These are phyloP conservation scores for Boletus tomentosulus DNA, from an alignment of 768 basidiomycete genomes.

Conservation along the genomic window DNA sequence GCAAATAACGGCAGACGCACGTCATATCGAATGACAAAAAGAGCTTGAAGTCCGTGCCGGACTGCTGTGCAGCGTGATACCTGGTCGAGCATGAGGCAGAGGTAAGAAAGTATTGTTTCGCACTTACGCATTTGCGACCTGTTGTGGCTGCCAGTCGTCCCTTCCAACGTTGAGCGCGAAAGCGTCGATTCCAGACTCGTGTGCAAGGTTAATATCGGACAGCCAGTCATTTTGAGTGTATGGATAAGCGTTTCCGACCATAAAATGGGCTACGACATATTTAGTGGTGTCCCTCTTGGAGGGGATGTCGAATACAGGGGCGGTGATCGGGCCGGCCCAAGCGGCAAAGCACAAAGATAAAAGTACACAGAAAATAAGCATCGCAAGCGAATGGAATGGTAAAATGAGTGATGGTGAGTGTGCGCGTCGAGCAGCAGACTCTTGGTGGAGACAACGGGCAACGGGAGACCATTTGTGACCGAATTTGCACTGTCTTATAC, in stretches of 20 bases:
- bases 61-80: conserved; percentile 52
- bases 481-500: background rate
- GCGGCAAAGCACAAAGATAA: conserved; percentile 10
- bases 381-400: conserved; percentile 11
- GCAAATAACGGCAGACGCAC: conserved; percentile 34
- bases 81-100: conserved; percentile 29
- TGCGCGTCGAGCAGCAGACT: conserved; percentile 12
- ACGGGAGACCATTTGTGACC: background rate
- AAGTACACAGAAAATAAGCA: conserved; percentile 11
- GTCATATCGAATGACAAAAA: conserved; percentile 81
- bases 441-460: background rate
- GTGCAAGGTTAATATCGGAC: conserved; percentile 53
- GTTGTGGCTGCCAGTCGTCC: conserved; percentile 58
- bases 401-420: conserved; percentile 15
- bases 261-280: conserved; percentile 56
- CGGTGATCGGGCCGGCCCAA: conserved; percentile 12
- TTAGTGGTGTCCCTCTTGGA: conserved; percentile 26
- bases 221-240: conserved; percentile 44
- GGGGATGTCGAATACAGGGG: conserved; percentile 1
- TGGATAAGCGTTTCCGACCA: conserved; percentile 64
- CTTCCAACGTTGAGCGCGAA: conserved; percentile 70
- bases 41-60: conserved; percentile 58
- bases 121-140: conserved; percentile 61
- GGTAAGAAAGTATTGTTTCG: conserved; percentile 1
- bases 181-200: conserved; percentile 57